phyloP scores from a whole-genome alignment of 2,329 filamentous ascomycete species.

The Aspergillus sp. region DNA sequence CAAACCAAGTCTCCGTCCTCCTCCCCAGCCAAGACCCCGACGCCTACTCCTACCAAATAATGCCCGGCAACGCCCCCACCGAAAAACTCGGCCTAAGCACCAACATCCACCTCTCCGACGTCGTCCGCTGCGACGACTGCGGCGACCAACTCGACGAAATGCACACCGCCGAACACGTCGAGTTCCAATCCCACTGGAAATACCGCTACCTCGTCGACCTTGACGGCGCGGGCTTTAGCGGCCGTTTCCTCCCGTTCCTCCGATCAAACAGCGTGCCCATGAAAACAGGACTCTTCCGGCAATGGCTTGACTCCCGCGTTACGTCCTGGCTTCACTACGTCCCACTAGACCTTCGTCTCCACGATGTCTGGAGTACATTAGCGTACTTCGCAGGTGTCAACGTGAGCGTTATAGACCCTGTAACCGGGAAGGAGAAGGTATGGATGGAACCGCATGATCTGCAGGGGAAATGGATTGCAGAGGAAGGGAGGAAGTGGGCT shows the following conservation, averaged over 20 bases:
- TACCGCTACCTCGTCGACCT: conserved; percentile 66
- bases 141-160: conserved; percentile 49
- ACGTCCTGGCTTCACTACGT: conserved; percentile 75
- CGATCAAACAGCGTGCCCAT: conserved; percentile 63
- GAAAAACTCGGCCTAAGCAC: conserved; percentile 48
- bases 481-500: conserved; percentile 60
- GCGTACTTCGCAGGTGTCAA: conserved; percentile 62
- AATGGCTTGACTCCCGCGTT: conserved; percentile 72
- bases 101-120: conserved; percentile 55
- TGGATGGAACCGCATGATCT: conserved; percentile 44
- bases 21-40: conserved; percentile 41
- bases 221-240: conserved; percentile 62
- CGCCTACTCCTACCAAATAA: conserved; percentile 51
- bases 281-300: conserved; percentile 62
- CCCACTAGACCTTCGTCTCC: conserved; percentile 65
- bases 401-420: conserved; percentile 7
- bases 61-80: conserved; percentile 32
- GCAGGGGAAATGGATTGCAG: conserved; percentile 60
- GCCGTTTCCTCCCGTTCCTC: conserved; percentile 59
- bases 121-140: conserved; percentile 54
- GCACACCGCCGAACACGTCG: conserved; percentile 36
- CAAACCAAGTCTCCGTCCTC: conserved; percentile 48
- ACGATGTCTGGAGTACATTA: conserved; percentile 66
- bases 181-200: conserved; percentile 54
- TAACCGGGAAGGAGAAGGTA: conserved; percentile 41